A percentile compares a stretch with the other conserved stretches of the same genome.
phyloP scores from a whole-genome alignment of 169 alveolate genomes.

The Plasmodium reichenowi region DNA sequence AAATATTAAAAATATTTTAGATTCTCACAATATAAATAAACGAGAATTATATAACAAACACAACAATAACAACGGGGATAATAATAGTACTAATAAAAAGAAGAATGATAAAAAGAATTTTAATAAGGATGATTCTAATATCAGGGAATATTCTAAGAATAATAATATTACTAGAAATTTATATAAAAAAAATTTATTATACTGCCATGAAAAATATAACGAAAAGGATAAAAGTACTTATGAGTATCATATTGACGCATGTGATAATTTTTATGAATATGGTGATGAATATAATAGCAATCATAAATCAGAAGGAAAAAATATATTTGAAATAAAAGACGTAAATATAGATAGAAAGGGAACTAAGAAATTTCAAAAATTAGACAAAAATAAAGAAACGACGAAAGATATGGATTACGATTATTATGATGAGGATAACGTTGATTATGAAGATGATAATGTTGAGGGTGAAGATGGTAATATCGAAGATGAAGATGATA shows the following conservation, averaged over 20 bases:
- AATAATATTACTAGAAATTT: conserved; percentile 29
- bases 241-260: conserved; percentile 11
- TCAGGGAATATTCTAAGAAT: conserved; percentile 34
- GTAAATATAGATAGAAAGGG: conserved; percentile 3
- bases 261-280: conserved; percentile 16
- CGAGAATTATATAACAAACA: not conserved
- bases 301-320: not conserved
- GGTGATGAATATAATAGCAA: conserved; percentile 5
- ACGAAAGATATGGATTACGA: conserved; percentile 9
- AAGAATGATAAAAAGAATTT: conserved; percentile 6
- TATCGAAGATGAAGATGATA: conserved; percentile 25
- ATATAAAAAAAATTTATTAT: not conserved
- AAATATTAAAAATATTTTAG: conserved; percentile 10
- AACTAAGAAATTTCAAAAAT: not conserved
- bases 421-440: not conserved
- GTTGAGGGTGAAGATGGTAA: not conserved
- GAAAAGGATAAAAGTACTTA: conserved; percentile 10
- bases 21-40: not conserved
- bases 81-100: conserved; percentile 3
- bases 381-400: not conserved
- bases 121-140: conserved; percentile 39
- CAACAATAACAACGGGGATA: not conserved
- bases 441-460: not conserved
- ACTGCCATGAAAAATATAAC: not conserved
- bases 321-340: not conserved